Conservation (phyloP, 345 rosid species). For the Euphorbia lathyris region DNA sequence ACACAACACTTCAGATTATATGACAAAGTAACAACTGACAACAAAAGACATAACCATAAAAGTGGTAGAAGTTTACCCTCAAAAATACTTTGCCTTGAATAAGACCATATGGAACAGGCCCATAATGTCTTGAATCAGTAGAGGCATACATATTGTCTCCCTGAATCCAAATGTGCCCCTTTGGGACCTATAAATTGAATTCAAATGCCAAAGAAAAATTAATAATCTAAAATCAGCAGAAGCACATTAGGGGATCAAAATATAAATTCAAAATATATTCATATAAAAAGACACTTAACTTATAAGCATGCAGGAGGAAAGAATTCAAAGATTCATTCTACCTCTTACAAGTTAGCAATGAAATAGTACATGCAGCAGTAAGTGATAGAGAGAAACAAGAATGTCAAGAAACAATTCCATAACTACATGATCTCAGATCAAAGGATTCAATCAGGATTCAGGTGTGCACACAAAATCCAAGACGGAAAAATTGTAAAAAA, state of each 20-base stretch:
- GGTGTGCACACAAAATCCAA: too few species aligned
- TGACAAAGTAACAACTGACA: background rate
- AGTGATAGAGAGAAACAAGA: too few species aligned
- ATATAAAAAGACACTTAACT: background rate
- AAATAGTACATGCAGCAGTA: background rate
- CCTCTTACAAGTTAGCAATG: background rate
- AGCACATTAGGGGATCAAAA: background rate
- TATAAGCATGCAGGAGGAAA: background rate
- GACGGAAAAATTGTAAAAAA: background rate
- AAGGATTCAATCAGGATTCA: too few species aligned
- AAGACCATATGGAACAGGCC: slow-evolving; percentile 78
- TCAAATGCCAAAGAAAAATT: background rate
- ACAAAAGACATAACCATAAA: background rate
- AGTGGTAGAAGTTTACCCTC: slow-evolving; percentile 40
- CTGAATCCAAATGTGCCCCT: slow-evolving; percentile 90
- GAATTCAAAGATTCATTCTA: background rate
- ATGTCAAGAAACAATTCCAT: too few species aligned
- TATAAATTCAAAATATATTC: background rate
- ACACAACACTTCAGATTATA: background rate
- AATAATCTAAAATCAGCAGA: background rate
- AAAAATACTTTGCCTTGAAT: slow-evolving; percentile 69
- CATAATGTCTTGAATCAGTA: slow-evolving; percentile 65
- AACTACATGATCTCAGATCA: too few species aligned
- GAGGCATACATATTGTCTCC: slow-evolving; percentile 82
- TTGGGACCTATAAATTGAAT: slow-evolving; percentile 48